These are phyloP conservation scores for Leishmania arabica DNA, from an alignment of 208 protist genomes.

Conservation along the genomic window DNA sequence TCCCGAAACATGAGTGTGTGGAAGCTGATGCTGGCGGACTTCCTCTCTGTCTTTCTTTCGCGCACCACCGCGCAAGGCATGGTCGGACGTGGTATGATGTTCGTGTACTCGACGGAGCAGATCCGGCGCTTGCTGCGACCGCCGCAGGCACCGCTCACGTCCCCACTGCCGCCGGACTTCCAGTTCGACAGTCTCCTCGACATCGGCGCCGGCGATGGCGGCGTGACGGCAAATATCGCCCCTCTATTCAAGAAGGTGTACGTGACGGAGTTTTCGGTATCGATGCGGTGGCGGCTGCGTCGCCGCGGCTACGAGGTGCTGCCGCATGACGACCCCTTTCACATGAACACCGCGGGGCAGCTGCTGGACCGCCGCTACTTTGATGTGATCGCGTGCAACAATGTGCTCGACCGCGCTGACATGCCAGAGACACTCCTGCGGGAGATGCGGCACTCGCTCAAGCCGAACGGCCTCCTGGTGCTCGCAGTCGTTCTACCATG, in stretches of 20 bases:
- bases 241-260: slow-evolving; percentile 60
- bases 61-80: slow-evolving; percentile 80
- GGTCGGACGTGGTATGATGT: slow-evolving; percentile 71
- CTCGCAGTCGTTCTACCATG: slow-evolving; percentile 87
- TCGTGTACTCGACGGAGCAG: slow-evolving; percentile 78
- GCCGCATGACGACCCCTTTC: slow-evolving; percentile 54
- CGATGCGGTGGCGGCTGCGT: slow-evolving; percentile 85
- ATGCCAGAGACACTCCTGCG: slow-evolving; percentile 59
- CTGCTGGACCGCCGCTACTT: slow-evolving; percentile 41
- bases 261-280: slow-evolving; percentile 69
- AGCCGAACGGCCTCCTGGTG: slow-evolving; percentile 56
- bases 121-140: slow-evolving; percentile 51
- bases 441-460: slow-evolving; percentile 66
- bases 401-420: slow-evolving; percentile 86
- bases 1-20: slow-evolving; percentile 40
- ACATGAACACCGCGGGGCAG: slow-evolving; percentile 2
- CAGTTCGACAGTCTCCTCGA: slow-evolving; percentile 28
- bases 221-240: slow-evolving; percentile 61
- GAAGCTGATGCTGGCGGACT: slow-evolving; percentile 42
- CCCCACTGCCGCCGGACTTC: slow-evolving; percentile 13
- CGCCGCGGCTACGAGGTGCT: slow-evolving; percentile 74
- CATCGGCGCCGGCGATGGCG: slow-evolving; percentile 85
- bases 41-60: slow-evolving; percentile 61
- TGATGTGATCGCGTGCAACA: slow-evolving; percentile 80
- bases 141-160: slow-evolving; percentile 1